Evolutionary conservation across 768 basidiomycete species (phyloP).

Genomic region (Suillus weaverae): DNA sequence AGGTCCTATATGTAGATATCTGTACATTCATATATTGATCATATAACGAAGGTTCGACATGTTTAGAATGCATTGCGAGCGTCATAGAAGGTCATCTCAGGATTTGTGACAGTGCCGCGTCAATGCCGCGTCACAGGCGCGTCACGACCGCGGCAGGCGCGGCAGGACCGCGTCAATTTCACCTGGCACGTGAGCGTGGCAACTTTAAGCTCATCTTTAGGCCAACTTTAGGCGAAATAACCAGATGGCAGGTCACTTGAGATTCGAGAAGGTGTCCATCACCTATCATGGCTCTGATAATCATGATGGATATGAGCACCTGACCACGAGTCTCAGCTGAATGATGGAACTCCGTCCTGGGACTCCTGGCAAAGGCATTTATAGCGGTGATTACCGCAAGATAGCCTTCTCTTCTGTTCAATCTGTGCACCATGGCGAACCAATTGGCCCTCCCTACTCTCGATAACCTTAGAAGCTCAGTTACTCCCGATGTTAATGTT

Average conservation of each 20-base stretch:
- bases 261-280: not conserved
- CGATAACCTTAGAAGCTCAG: conserved; percentile 18
- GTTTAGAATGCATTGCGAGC: no score
- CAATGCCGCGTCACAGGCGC: no score
- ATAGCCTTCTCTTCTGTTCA: not conserved
- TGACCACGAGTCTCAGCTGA: not conserved
- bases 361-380: not conserved
- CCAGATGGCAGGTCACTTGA: not conserved
- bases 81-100: no score
- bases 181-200: not conserved
- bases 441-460: conserved; percentile 24
- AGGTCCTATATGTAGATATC: no score
- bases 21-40: no score
- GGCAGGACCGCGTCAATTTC: no score
- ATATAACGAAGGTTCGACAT: no score
- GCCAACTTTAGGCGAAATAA: not conserved
- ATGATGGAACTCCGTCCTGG: not conserved
- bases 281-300: not conserved
- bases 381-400: not conserved
- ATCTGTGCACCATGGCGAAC: not conserved
- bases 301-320: not conserved
- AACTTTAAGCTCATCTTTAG: not conserved
- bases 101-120: no score
- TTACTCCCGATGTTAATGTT: conserved; percentile 37
- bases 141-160: no score